Evolutionary conservation across 1,284 basidiomycete species (phyloP).

Genomic region (Puccinia novopanici): DNA sequence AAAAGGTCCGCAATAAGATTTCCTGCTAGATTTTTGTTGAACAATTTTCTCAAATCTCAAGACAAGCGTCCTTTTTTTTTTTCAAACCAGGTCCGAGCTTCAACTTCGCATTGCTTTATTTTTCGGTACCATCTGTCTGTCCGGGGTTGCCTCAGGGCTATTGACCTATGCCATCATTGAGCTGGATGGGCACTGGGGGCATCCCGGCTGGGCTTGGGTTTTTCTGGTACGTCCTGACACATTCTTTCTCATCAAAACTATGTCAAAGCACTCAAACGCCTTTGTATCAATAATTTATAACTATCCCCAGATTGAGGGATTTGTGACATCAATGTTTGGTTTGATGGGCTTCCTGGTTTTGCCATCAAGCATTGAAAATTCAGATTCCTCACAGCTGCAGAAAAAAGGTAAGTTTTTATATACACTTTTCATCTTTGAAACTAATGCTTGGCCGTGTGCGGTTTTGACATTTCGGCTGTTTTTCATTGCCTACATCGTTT

Average conservation of each 20-base stretch:
- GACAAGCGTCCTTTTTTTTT: not conserved
- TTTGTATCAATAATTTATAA: not conserved
- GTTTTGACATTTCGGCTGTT: not conserved
- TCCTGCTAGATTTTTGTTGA: not conserved
- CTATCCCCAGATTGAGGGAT: conserved; percentile 1
- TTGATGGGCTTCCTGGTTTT: not conserved
- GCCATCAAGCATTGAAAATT: not conserved
- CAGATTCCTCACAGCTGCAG: not conserved
- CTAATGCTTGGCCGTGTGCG: not conserved
- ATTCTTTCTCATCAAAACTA: not conserved
- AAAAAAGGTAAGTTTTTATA: not conserved
- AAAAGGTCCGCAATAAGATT: not conserved
- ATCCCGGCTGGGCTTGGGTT: conserved; percentile 38
- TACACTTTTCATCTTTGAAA: not conserved
- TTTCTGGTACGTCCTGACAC: conserved; percentile 17
- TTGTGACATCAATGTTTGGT: conserved; percentile 1
- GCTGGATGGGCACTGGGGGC: conserved; percentile 18
- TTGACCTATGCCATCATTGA: conserved; percentile 27
- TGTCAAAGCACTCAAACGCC: not conserved
- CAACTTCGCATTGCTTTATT: conserved; percentile 41
- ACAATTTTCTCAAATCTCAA: no score
- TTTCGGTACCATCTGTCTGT: conserved; percentile 9
- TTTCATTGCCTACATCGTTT: not conserved
- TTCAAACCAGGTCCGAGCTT: conserved; percentile 11
- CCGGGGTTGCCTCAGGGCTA: conserved; percentile 21